Conservation (phyloP, 495 filamentous ascomycete species). For the Tuber microsphaerosporum region DNA sequence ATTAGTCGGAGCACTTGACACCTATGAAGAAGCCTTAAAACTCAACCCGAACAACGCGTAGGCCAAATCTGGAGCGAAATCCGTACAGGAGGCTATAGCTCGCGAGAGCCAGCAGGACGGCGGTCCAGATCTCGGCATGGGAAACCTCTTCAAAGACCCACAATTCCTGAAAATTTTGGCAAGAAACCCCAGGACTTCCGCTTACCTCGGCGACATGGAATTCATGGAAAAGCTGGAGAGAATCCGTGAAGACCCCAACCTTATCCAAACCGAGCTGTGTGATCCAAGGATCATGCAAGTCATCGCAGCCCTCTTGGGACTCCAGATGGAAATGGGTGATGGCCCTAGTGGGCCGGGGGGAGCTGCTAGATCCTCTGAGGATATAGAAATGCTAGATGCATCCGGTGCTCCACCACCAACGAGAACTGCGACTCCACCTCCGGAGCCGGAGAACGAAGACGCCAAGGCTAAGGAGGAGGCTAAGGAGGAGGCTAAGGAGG, state of each 20-base stretch:
- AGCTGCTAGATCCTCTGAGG: constrained; percentile 52
- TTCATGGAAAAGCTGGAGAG: constrained; percentile 88
- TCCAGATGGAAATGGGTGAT: constrained; percentile 80
- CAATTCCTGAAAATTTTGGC: constrained; percentile 82
- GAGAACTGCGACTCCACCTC: constrained; percentile 45
- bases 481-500: constrained; percentile 82
- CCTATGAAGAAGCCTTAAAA: constrained; percentile 86
- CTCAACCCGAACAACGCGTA: constrained; percentile 85
- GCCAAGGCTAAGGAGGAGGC: no score
- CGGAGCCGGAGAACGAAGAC: constrained; percentile 62
- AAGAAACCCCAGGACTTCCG: constrained; percentile 82
- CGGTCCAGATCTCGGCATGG: constrained; percentile 54
- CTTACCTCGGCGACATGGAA: constrained; percentile 68
- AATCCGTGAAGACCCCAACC: constrained; percentile 71
- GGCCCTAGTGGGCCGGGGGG: constrained; percentile 48
- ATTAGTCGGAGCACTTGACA: constrained; percentile 68
- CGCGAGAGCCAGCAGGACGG: constrained; percentile 60
- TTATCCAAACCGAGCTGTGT: constrained; percentile 67
- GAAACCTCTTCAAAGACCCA: constrained; percentile 88
- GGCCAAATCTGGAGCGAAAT: constrained; percentile 75
- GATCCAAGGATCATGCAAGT: constrained; percentile 92
- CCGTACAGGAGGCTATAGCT: constrained; percentile 82
- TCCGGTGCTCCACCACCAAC: constrained; percentile 32
- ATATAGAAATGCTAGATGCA: constrained; percentile 70
- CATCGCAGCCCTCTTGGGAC: constrained; percentile 83